A percentile compares a stretch with the other conserved stretches of the same genome.
Evolutionary conservation across 31 red algal genomes (phyloP).

Genomic region (Endocladia muricata): DNA sequence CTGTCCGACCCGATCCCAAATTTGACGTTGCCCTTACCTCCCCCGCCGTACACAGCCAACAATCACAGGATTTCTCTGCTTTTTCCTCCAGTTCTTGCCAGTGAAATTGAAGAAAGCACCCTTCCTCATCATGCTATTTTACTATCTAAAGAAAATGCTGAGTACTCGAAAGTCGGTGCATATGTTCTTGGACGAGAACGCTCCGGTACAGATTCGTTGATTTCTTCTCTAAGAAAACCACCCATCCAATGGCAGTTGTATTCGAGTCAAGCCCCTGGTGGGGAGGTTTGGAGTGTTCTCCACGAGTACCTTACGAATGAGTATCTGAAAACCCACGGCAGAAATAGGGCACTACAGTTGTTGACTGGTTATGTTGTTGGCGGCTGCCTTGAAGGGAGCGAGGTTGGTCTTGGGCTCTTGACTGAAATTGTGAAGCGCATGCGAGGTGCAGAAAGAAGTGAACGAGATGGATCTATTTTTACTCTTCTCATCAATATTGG

Average conservation of each 20-base stretch:
- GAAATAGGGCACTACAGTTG: conserved; percentile 38
- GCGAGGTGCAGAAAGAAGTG: conserved; percentile 54
- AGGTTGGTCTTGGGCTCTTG: conserved; percentile 40
- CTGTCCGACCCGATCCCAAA: conserved; percentile 42
- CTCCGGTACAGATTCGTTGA: neutral
- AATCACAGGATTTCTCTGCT: conserved; percentile 18
- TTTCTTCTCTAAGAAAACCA: neutral
- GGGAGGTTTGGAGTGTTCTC: conserved; percentile 50
- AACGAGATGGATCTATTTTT: conserved; percentile 61
- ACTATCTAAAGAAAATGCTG: conserved; percentile 48
- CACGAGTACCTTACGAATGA: conserved; percentile 54
- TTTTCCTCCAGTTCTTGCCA: conserved; percentile 26
- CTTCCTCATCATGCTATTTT: conserved; percentile 6
- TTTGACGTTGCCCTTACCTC: conserved; percentile 22
- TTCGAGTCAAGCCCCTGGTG: conserved; percentile 15
- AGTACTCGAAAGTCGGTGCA: conserved; percentile 45
- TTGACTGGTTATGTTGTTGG: conserved; percentile 50
- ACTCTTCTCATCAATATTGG: conserved; percentile 50
- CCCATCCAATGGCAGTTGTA: conserved; percentile 50
- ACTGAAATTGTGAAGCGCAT: conserved; percentile 52
- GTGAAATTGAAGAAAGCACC: conserved; percentile 17
- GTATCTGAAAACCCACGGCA: conserved; percentile 34
- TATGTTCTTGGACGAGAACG: conserved; percentile 38
- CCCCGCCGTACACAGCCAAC: conserved; percentile 36
- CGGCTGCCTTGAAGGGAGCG: conserved; percentile 36